These are phyloP conservation scores for Phytophthora chlamydospora DNA, from an alignment of 352 stramenopile species.

Conservation along the genomic window DNA sequence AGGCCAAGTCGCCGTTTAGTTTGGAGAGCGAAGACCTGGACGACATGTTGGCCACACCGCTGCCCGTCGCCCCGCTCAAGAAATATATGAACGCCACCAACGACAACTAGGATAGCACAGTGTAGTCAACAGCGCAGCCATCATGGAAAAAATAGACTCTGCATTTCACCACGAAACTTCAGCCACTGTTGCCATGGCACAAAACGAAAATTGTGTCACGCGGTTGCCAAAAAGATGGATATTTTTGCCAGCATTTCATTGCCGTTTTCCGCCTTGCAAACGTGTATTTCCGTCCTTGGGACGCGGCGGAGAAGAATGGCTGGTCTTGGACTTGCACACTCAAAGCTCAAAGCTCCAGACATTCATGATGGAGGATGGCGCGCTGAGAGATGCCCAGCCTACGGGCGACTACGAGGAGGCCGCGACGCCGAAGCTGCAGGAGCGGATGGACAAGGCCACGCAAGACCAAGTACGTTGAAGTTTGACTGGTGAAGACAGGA, in stretches of 20 bases:
- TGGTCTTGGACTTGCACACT: background rate
- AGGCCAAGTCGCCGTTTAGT: constrained; percentile 44
- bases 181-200: too few relatives aligned
- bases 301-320: constrained; percentile 26
- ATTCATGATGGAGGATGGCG: constrained; percentile 32
- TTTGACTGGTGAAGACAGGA: background rate
- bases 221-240: too few relatives aligned
- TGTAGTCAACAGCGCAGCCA: constrained; percentile 16
- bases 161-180: constrained; percentile 13
- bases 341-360: background rate
- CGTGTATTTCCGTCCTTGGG: constrained; percentile 37
- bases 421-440: constrained; percentile 54
- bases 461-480: constrained; percentile 42
- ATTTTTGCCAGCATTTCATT: too few relatives aligned
- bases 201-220: too few relatives aligned
- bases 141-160: constrained; percentile 35
- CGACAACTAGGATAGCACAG: constrained; percentile 23
- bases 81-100: constrained; percentile 72
- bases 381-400: constrained; percentile 28
- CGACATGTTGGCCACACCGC: constrained; percentile 34
- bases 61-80: constrained; percentile 74
- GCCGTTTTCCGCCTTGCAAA: background rate
- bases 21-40: constrained; percentile 40
- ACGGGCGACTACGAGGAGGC: constrained; percentile 51
- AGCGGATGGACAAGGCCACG: constrained; percentile 53